Evolutionary conservation across 805 yeast genomes (phyloP), one percentile per base, ranked within the genome.

Genomic region (Nakazawaea ernobii): DNA sequence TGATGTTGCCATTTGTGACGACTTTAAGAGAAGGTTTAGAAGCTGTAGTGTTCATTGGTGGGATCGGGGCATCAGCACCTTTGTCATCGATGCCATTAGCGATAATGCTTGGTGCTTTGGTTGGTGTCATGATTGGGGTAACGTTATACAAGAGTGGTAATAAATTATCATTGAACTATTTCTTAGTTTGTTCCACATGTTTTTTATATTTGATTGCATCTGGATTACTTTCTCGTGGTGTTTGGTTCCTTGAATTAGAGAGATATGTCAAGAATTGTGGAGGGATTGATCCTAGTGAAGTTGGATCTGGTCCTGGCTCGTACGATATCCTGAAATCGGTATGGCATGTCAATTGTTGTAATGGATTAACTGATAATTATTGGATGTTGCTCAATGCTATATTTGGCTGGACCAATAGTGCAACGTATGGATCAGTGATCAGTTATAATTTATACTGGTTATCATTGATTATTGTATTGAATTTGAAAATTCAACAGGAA

Each of bases 311-410:
- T 0, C 96, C 96, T 0, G 97, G 97, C 0, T 85, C 95, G 0
- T 90, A 90, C 59, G 96, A 90, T 58, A 82, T 90, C 20, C 54
- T 76, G 17, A 77, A 73, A 42, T 81, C 94, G 6, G 82, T 90
- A 2, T 90, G 97, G 97, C 97, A 90, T 62, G 96, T 90, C 26
- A 88, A 90, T 65, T 89, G 96, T 63, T 90, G 97, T 67, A 89
- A 89, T 62, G 95, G 96, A 24, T 84, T 86, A 55, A 85, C 77
- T n/a, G 97, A 90, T 59, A 95, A 95, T 4, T 80, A 83, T 30
- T 90, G 95, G 96, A 88, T 89, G 95, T 70, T 90, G 32, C 73
- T 86, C 57, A 88, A 91, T 32, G 97, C 96, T 1, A 70, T 90
- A 5, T 74, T 90, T 43, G 97, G 97, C 1, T 90, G 97, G 97